phyloP scores from a whole-genome alignment of 768 basidiomycete species.

The Ramaria sp. region DNA sequence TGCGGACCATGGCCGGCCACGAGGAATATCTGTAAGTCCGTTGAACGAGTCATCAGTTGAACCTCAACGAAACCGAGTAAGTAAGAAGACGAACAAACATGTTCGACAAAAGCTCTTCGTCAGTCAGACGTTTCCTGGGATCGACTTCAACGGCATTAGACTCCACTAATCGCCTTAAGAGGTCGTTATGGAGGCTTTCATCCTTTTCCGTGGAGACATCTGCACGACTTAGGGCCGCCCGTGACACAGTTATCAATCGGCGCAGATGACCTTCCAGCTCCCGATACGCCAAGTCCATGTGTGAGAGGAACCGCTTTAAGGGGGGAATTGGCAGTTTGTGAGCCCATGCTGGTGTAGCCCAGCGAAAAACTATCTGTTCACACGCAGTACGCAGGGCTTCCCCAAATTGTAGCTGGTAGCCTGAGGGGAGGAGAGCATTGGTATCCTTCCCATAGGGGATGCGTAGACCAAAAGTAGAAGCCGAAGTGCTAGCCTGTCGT shows the following conservation, averaged over 20 bases:
- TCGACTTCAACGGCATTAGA: slow-evolving; percentile 33
- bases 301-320: slow-evolving; percentile 22
- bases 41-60: too few relatives aligned
- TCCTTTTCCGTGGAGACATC: slow-evolving; percentile 14
- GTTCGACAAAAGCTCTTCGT: slow-evolving; percentile 37
- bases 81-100: slow-evolving; percentile 29
- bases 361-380: slow-evolving; percentile 25
- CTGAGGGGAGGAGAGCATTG: slow-evolving; percentile 15
- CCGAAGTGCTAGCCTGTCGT: slow-evolving; percentile 20
- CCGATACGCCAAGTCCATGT: slow-evolving; percentile 24
- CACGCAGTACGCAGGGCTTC: slow-evolving; percentile 19
- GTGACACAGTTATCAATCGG: slow-evolving; percentile 29
- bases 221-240: slow-evolving; percentile 12
- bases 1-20: slow-evolving; percentile 38
- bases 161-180: slow-evolving; percentile 35
- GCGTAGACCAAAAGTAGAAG: slow-evolving; percentile 32
- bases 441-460: slow-evolving; percentile 25
- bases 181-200: slow-evolving; percentile 21
- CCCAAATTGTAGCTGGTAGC: slow-evolving; percentile 22
- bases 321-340: slow-evolving; percentile 23
- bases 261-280: slow-evolving; percentile 30
- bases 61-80: too few relatives aligned
- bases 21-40: slow-evolving; percentile 28
- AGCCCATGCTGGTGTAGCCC: slow-evolving; percentile 13
- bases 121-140: slow-evolving; percentile 24